Percentiles rank a stretch among this genome's conserved stretches.
Conservation (phyloP, 2,329 filamentous ascomycete species). For the Phaeosphaeria sp. region DNA sequence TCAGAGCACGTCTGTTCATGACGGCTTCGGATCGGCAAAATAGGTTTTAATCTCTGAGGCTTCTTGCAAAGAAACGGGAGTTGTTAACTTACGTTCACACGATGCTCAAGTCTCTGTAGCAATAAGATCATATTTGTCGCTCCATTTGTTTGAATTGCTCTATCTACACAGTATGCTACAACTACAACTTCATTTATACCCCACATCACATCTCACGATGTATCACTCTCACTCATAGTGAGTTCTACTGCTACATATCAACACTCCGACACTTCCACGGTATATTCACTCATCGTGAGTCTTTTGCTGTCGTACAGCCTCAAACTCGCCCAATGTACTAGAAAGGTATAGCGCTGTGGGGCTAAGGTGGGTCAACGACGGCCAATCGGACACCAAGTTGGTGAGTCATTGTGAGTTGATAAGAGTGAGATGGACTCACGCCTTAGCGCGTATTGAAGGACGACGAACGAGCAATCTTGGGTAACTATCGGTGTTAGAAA, state of each 20-base stretch:
- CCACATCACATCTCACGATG: not conserved
- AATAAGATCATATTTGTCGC: not conserved
- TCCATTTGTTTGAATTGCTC: not conserved
- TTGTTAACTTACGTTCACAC: not conserved
- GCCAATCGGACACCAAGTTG: not conserved
- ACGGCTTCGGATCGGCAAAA: constrained; percentile 42
- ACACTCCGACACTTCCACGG: no score
- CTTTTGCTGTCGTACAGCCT: not conserved
- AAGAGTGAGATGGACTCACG: not conserved
- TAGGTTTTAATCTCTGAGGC: constrained; percentile 30
- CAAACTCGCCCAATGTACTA: not conserved
- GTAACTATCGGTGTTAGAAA: no score
- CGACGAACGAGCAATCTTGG: no score
- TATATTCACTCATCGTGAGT: not conserved
- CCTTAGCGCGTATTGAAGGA: not conserved
- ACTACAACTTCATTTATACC: not conserved
- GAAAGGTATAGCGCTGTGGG: not conserved
- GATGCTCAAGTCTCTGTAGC: not conserved
- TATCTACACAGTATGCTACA: not conserved
- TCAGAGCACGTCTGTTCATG: constrained; percentile 28
- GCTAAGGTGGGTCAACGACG: not conserved
- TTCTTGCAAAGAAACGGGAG: not conserved
- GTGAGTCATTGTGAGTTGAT: not conserved
- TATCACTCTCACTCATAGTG: not conserved
- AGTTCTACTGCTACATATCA: no score